These are phyloP conservation scores for Royoungia palumana DNA, from an alignment of 768 basidiomycete genomes.

Conservation along the genomic window DNA sequence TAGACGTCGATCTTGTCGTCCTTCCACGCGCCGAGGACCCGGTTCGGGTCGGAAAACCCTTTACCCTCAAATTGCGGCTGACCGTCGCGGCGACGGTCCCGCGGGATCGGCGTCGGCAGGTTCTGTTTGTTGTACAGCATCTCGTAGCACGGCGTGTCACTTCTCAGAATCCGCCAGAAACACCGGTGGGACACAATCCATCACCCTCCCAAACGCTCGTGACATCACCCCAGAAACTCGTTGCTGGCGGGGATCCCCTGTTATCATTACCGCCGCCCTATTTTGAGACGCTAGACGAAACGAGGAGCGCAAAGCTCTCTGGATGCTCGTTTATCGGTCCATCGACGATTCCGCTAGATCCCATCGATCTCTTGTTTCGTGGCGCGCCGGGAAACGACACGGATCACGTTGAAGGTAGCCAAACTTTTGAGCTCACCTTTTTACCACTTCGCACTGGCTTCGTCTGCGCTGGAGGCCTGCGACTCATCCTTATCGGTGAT, in stretches of 20 bases:
- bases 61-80: slow-evolving; percentile 53
- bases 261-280: slow-evolving; percentile 44
- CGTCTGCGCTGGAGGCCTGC: slow-evolving; percentile 61
- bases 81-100: slow-evolving; percentile 47
- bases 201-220: slow-evolving; percentile 6
- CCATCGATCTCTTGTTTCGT: slow-evolving; percentile 34
- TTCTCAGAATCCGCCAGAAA: slow-evolving; percentile 10
- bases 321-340: slow-evolving; percentile 48
- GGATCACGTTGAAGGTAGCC: slow-evolving; percentile 38
- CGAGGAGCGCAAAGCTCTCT: slow-evolving; percentile 26
- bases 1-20: slow-evolving; percentile 59
- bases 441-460: slow-evolving; percentile 60
- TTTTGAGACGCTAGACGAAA: slow-evolving; percentile 41
- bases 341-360: slow-evolving; percentile 47
- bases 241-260: slow-evolving; percentile 8
- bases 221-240: slow-evolving; percentile 13
- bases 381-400: slow-evolving; percentile 2
- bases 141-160: slow-evolving; percentile 42
- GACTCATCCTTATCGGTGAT: slow-evolving; percentile 65
- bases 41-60: slow-evolving; percentile 54
- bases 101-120: slow-evolving; percentile 34
- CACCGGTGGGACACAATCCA: background rate
- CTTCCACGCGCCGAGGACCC: slow-evolving; percentile 43
- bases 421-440: slow-evolving; percentile 64
- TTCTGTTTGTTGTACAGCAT: slow-evolving; percentile 65